phyloP scores from a whole-genome alignment of 2,329 filamentous ascomycete species.

The Cercospora beticola region DNA sequence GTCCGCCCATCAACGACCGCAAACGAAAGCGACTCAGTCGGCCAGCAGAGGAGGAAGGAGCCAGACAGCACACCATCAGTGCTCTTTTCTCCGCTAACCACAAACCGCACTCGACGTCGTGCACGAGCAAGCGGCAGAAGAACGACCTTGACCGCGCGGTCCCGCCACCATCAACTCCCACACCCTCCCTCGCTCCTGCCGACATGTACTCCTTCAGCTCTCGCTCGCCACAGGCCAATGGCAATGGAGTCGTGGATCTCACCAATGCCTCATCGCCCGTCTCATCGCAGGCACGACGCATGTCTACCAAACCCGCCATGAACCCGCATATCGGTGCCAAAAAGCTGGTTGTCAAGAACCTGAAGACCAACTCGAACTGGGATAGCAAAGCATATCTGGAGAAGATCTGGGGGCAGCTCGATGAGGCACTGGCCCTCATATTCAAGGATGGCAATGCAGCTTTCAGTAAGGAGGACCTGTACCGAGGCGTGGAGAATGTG shows the following conservation, averaged over 20 bases:
- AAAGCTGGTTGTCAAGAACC: slow-evolving; percentile 91
- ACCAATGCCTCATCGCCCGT: slow-evolving; percentile 42
- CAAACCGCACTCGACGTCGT: slow-evolving; percentile 22
- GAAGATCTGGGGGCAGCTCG: slow-evolving; percentile 71
- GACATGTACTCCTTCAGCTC: slow-evolving; percentile 57
- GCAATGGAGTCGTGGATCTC: slow-evolving; percentile 43
- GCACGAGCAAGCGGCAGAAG: slow-evolving; percentile 44
- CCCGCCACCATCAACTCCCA: slow-evolving; percentile 25
- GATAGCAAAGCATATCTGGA: slow-evolving; percentile 76
- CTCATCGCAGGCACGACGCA: slow-evolving; percentile 28
- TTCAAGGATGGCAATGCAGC: slow-evolving; percentile 62
- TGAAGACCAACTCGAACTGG: slow-evolving; percentile 63
- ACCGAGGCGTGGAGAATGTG: slow-evolving; percentile 86
- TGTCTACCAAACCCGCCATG: slow-evolving; percentile 47
- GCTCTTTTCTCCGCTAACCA: slow-evolving; percentile 44
- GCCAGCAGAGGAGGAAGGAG: slow-evolving; percentile 23
- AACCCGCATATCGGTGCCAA: slow-evolving; percentile 75
- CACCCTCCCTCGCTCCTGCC: slow-evolving; percentile 37
- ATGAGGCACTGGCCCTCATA: slow-evolving; percentile 69
- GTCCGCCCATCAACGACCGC: slow-evolving; percentile 6
- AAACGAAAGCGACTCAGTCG: slow-evolving; percentile 11
- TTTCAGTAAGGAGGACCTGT: slow-evolving; percentile 80
- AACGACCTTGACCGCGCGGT: slow-evolving; percentile 24
- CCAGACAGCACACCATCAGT: slow-evolving; percentile 45
- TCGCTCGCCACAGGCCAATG: slow-evolving; percentile 38